Conservation (phyloP, 768 basidiomycete species). For the Coprinopsis cinerea region DNA sequence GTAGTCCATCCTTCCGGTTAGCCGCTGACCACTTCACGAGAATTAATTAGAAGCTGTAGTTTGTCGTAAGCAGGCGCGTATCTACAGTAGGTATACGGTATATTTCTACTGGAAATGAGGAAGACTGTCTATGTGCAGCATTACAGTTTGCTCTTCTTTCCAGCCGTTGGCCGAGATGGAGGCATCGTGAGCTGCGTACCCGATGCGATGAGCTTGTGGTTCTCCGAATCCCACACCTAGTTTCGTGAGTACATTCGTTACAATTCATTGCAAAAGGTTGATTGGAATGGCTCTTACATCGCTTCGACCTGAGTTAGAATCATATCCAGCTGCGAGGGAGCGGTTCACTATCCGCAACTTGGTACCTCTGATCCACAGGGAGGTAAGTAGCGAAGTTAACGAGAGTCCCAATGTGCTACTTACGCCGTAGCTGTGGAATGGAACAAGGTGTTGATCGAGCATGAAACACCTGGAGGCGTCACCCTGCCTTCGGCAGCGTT, state of each 20-base stretch:
- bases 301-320: slow-evolving; percentile 17
- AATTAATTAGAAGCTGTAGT: too few relatives aligned
- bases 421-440: slow-evolving; percentile 37
- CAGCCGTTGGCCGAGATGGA: background rate
- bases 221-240: slow-evolving; percentile 22
- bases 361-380: slow-evolving; percentile 30
- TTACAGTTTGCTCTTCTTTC: background rate
- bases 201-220: slow-evolving; percentile 17
- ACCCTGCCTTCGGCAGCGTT: slow-evolving; percentile 25
- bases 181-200: slow-evolving; percentile 14
- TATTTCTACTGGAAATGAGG: background rate
- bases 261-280: too few relatives aligned
- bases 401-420: slow-evolving; percentile 12
- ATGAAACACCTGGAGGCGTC: slow-evolving; percentile 33
- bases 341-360: slow-evolving; percentile 28
- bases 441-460: slow-evolving; percentile 39
- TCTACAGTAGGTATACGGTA: too few relatives aligned
- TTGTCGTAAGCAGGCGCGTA: too few relatives aligned
- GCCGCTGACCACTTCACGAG: too few relatives aligned
- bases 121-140: background rate
- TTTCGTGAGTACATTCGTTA: background rate
- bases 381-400: background rate
- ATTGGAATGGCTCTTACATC: slow-evolving; percentile 16
- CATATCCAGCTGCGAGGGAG: slow-evolving; percentile 16
- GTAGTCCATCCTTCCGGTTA: too few relatives aligned